Evolutionary conservation across 2,329 filamentous ascomycete genomes (phyloP), one percentile per base, ranked within the genome.

Genomic region (Hirsutella thompsonii): DNA sequence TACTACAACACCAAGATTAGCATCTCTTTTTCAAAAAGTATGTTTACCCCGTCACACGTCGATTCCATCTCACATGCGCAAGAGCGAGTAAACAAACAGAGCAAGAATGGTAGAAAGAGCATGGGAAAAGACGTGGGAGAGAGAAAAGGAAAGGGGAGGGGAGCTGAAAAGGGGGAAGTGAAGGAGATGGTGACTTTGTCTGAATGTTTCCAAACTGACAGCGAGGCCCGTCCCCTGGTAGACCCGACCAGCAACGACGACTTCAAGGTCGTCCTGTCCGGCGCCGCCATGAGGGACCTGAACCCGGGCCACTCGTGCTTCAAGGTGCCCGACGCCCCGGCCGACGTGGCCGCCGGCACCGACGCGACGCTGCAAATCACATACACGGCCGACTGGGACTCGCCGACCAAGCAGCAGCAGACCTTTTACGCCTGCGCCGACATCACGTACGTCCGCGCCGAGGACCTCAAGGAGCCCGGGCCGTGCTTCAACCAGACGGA

Each of bases 351-450:
- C 6, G 47, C 59, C 5, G 68, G 68, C 19, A 55, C 58, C 41
- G 66, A 67, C 43, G 68, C 68, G 14, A 72, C 68, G 9, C 56
- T 71, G 19, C 68, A 70, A 47, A 57, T 72, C 46, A 61, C 62
- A 42, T 72, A 70, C 55, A 59, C 55, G 40, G 61, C 66, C 41
- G 58, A 66, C 46, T 68, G 63, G 49, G 56, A 66, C 46, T 59
- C 56, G 13, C 60, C 60, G 2, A 54, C 61, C 21, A 61, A 63
- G 45, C 58, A 69, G 47, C 67, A 63, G 45, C 58, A 69, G 47
- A 67, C 63, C 19, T 68, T 68, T 51, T 72, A 68, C 43, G 65
- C 67, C 26, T 72, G 68, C 46, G 62, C 68, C 23, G 68, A 72
- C 53, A 64, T 72, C 42, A 61, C 55, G 18, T 67, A 62, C 46